These are phyloP conservation scores for Monilinia vaccinii-corymbosi DNA, from an alignment of 2,329 filamentous ascomycete species.

Conservation along the genomic window DNA sequence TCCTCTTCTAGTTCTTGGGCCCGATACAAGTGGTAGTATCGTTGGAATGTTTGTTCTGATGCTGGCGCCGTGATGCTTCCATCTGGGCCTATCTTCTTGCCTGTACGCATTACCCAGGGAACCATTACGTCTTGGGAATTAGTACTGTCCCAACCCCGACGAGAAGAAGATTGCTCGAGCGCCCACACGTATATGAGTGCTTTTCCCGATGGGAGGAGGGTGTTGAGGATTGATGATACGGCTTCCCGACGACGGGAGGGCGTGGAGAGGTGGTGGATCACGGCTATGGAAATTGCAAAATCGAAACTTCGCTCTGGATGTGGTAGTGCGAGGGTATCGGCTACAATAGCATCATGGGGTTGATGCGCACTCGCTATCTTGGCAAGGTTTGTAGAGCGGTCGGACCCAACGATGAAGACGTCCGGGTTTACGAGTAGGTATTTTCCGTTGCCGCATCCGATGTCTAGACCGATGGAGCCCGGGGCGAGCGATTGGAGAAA, in stretches of 20 bases:
- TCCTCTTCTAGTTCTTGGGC: constrained; percentile 81
- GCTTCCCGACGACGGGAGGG: constrained; percentile 61
- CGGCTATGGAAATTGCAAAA: constrained; percentile 90
- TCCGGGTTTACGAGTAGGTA: constrained; percentile 72
- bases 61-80: constrained; percentile 26
- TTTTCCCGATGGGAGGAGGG: constrained; percentile 38
- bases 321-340: constrained; percentile 76
- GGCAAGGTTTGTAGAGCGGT: constrained; percentile 58
- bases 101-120: constrained; percentile 68
- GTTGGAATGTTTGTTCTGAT: constrained; percentile 50
- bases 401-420: constrained; percentile 75
- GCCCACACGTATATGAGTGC: constrained; percentile 92
- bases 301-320: constrained; percentile 63
- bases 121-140: constrained; percentile 88
- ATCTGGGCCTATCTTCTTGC: constrained; percentile 30
- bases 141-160: constrained; percentile 79
- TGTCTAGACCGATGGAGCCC: constrained; percentile 76
- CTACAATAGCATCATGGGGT: constrained; percentile 62
- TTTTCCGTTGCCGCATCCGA: constrained; percentile 96
- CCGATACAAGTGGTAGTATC: constrained; percentile 91
- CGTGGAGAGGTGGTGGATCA: constrained; percentile 88
- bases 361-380: constrained; percentile 38
- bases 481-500: constrained; percentile 60
- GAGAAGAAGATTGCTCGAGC: constrained; percentile 78
- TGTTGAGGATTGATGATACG: background rate